These are phyloP conservation scores for Starmerella geochares DNA, from an alignment of 805 yeast species.

Conservation along the genomic window DNA sequence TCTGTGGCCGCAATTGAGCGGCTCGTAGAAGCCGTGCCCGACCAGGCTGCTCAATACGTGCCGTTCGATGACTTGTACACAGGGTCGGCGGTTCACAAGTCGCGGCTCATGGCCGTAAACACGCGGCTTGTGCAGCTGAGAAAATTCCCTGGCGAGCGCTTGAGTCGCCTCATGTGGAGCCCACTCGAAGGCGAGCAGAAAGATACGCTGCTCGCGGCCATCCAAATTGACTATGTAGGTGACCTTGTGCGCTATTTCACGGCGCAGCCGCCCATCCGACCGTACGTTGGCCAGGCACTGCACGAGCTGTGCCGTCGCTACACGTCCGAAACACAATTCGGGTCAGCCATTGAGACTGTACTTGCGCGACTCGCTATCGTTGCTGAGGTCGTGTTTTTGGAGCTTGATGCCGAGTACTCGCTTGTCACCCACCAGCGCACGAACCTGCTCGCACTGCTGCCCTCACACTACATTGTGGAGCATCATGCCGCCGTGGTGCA, in stretches of 20 bases:
- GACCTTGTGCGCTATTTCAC: constrained; percentile 8
- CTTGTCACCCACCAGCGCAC: constrained; percentile 10
- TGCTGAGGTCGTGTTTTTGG: constrained; percentile 12
- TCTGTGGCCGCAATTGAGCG: constrained; percentile 14
- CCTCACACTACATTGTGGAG: constrained; percentile 18
- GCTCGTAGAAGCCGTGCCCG: constrained; percentile 7
- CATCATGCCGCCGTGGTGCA: constrained; percentile 14
- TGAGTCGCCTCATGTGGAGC: constrained; percentile 3
- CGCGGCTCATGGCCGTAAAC: constrained; percentile 24
- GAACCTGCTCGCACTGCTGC: constrained; percentile 21
- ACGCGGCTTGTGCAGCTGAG: constrained; percentile 8
- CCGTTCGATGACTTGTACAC: constrained; percentile 20
- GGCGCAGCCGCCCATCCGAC: constrained; percentile 2
- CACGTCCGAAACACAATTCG: not conserved
- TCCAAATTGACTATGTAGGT: constrained; percentile 17
- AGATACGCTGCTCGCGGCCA: constrained; percentile 14
- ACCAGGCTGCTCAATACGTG: not conserved
- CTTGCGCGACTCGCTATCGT: constrained; percentile 11
- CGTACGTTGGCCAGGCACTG: constrained; percentile 2
- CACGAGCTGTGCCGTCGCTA: constrained; percentile 8
- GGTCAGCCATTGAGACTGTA: constrained; percentile 13
- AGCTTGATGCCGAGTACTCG: constrained; percentile 17
- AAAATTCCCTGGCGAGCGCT: not conserved
- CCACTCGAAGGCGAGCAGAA: constrained; percentile 7
- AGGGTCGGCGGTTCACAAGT: constrained; percentile 16